These are phyloP conservation scores for Meira nashicola DNA, from an alignment of 1,284 basidiomycete genomes.

Conservation along the genomic window DNA sequence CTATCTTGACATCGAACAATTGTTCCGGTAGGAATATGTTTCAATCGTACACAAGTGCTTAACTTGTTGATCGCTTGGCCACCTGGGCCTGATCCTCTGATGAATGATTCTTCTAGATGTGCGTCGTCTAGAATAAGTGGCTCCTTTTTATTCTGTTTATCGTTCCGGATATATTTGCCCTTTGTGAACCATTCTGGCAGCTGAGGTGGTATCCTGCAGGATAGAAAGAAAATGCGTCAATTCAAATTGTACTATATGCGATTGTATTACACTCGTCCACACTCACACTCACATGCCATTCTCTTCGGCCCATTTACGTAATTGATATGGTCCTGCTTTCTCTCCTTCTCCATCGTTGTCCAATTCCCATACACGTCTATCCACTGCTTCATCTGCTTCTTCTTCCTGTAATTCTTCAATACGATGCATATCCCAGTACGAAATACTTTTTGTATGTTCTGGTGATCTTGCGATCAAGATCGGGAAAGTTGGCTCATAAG, in stretches of 20 bases:
- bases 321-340: conserved; percentile 17
- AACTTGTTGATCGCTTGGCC: conserved; percentile 52
- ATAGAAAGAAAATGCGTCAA: not conserved
- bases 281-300: conserved; percentile 41
- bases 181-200: conserved; percentile 34
- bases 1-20: conserved; percentile 44
- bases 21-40: conserved; percentile 38
- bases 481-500: conserved; percentile 41
- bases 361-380: conserved; percentile 28
- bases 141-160: conserved; percentile 31
- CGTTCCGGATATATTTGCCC: conserved; percentile 32
- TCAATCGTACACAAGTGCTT: conserved; percentile 39
- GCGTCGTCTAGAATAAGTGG: conserved; percentile 41
- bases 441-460: conserved; percentile 18
- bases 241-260: not conserved
- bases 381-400: conserved; percentile 37
- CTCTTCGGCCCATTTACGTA: conserved; percentile 42
- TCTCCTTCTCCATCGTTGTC: conserved; percentile 25
- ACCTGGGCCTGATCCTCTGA: conserved; percentile 47
- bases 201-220: not conserved
- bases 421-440: conserved; percentile 44
- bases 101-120: conserved; percentile 43
- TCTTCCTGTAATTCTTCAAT: conserved; percentile 45
- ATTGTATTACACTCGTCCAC: not conserved
- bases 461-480: conserved; percentile 37